Evolutionary conservation across 768 basidiomycete genomes (phyloP).

Genomic region (Tylopilus sp.): DNA sequence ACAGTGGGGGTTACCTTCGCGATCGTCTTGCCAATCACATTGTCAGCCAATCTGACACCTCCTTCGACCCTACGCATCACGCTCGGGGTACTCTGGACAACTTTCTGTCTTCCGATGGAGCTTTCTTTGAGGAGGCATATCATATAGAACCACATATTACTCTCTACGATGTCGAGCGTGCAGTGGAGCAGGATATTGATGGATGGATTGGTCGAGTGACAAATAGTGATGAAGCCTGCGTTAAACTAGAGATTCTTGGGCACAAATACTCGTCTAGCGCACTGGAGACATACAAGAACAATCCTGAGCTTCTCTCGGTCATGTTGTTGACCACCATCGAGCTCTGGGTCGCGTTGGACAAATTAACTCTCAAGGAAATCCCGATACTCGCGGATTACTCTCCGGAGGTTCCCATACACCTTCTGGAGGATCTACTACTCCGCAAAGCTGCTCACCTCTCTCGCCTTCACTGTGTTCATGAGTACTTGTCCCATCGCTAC

Average conservation of each 20-base stretch:
- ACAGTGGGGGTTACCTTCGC: constrained; percentile 29
- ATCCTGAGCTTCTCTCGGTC: constrained; percentile 39
- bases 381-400: constrained; percentile 31
- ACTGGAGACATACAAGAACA: constrained; percentile 24
- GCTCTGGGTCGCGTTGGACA: constrained; percentile 38
- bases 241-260: constrained; percentile 22
- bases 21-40: constrained; percentile 8
- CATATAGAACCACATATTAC: constrained; percentile 11
- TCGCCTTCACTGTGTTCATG: constrained; percentile 25
- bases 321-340: constrained; percentile 41
- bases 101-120: constrained; percentile 12
- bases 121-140: constrained; percentile 11
- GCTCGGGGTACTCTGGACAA: constrained; percentile 13
- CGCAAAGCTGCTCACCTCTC: constrained; percentile 26
- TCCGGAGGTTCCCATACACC: constrained; percentile 29
- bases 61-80: constrained; percentile 4
- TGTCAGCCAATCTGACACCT: neutral
- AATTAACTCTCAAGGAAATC: constrained; percentile 12
- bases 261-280: constrained; percentile 30
- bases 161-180: constrained; percentile 38
- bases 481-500: constrained; percentile 34
- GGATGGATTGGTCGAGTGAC: constrained; percentile 30
- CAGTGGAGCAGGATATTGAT: constrained; percentile 31
- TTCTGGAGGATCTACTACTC: constrained; percentile 30
- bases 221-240: constrained; percentile 10